A percentile compares a stretch with the other conserved stretches of the same genome.
phyloP scores from a whole-genome alignment of 345 rosid genomes.

The Gossypium mustelinum region DNA sequence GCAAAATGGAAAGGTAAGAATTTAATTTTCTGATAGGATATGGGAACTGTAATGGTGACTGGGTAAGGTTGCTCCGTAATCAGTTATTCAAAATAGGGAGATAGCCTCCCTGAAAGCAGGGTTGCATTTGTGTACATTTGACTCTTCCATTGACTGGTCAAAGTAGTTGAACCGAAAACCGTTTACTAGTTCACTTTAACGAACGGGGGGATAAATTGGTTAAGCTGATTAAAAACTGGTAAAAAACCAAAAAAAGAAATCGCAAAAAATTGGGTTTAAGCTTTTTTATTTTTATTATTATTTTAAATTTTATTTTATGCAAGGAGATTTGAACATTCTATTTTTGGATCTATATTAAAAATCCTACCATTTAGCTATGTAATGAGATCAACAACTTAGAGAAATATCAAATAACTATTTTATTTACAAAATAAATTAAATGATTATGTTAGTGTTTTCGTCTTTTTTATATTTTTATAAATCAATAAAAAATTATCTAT shows the following conservation, averaged over 20 bases:
- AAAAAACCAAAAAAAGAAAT: background rate
- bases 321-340: background rate
- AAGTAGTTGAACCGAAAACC: background rate
- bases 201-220: background rate
- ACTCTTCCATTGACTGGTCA: background rate
- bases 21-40: background rate
- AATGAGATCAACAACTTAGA: no score
- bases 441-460: no score
- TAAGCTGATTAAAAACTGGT: background rate
- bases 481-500: no score
- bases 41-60: background rate
- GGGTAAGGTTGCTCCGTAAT: background rate
- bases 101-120: slow-evolving; percentile 4
- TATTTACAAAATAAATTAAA: no score
- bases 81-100: background rate
- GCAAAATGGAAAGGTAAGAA: slow-evolving; percentile 50
- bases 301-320: background rate
- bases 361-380: background rate
- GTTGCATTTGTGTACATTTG: background rate
- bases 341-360: background rate
- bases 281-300: background rate
- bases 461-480: no score
- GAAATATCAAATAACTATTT: no score
- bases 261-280: background rate
- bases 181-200: no score